These are phyloP conservation scores for Stachybotrys chartarum DNA, from an alignment of 2,329 filamentous ascomycete species.

Conservation along the genomic window DNA sequence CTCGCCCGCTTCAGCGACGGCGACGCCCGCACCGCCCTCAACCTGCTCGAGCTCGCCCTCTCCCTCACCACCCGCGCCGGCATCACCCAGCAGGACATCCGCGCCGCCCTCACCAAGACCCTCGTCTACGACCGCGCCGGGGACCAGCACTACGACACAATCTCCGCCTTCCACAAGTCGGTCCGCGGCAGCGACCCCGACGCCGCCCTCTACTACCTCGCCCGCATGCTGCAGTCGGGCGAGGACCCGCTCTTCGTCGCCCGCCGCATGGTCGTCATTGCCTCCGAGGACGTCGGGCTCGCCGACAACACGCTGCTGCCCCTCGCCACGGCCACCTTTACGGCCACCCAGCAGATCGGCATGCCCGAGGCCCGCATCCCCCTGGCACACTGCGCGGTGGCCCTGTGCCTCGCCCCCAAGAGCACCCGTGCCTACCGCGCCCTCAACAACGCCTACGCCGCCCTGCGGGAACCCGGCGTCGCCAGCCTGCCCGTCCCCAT, in stretches of 20 bases:
- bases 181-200: constrained; percentile 82
- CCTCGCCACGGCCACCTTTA: constrained; percentile 79
- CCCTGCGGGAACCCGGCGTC: constrained; percentile 74
- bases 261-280: constrained; percentile 87
- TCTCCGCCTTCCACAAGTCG: constrained; percentile 94
- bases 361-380: constrained; percentile 94
- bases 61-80: constrained; percentile 53
- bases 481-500: constrained; percentile 76
- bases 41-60: constrained; percentile 83
- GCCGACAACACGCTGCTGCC: constrained; percentile 79
- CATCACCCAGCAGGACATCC: constrained; percentile 70
- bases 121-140: constrained; percentile 91
- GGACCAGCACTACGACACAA: constrained; percentile 96
- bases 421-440: constrained; percentile 81
- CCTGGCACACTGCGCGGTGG: constrained; percentile 78
- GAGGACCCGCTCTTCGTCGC: constrained; percentile 93
- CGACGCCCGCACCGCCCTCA: constrained; percentile 86
- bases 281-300: constrained; percentile 86
- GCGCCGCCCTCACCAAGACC: constrained; percentile 78
- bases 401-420: constrained; percentile 74
- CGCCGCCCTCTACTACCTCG: constrained; percentile 88
- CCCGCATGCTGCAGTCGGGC: constrained; percentile 89
- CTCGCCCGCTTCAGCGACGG: constrained; percentile 84
- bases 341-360: constrained; percentile 85
- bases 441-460: constrained; percentile 71